Conservation (phyloP, 2,329 filamentous ascomycete genomes). For the Ceratocystis destructans region DNA sequence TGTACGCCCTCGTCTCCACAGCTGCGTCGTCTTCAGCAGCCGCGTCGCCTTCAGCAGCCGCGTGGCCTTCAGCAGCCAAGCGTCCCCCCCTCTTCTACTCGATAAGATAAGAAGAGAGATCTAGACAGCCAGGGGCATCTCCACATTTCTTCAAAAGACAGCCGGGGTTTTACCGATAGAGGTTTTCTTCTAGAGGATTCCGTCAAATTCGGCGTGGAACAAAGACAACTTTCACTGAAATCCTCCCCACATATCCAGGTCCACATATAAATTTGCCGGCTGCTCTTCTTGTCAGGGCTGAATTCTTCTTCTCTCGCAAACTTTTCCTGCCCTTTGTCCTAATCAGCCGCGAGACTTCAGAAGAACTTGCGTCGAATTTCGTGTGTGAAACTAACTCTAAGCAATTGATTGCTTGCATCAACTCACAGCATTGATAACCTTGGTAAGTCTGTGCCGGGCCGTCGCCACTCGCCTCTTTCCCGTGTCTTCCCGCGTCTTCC, state of each 20-base stretch:
- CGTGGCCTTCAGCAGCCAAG: background rate
- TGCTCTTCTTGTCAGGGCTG: background rate
- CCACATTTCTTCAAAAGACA: background rate
- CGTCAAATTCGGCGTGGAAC: background rate
- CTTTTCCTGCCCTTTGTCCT: background rate
- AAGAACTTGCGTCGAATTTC: background rate
- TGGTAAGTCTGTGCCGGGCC: slow-evolving; percentile 4
- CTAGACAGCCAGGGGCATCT: background rate
- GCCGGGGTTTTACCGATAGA: slow-evolving; percentile 16
- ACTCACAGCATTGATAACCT: slow-evolving; percentile 8
- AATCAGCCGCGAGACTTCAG: background rate
- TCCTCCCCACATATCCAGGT: background rate
- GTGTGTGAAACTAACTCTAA: slow-evolving; percentile 10
- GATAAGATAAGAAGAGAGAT: slow-evolving; percentile 14
- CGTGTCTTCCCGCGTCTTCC: background rate
- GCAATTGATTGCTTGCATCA: slow-evolving; percentile 6
- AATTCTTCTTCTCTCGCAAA: background rate
- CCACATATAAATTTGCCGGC: background rate
- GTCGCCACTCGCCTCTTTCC: background rate
- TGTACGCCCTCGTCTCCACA: background rate
- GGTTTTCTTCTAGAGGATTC: slow-evolving; percentile 20
- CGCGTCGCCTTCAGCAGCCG: background rate
- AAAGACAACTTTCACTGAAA: background rate
- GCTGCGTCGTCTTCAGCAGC: background rate
- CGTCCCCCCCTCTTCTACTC: background rate